Conservation (phyloP, 306 rosid genomes). For the Cucurbita moschata region DNA sequence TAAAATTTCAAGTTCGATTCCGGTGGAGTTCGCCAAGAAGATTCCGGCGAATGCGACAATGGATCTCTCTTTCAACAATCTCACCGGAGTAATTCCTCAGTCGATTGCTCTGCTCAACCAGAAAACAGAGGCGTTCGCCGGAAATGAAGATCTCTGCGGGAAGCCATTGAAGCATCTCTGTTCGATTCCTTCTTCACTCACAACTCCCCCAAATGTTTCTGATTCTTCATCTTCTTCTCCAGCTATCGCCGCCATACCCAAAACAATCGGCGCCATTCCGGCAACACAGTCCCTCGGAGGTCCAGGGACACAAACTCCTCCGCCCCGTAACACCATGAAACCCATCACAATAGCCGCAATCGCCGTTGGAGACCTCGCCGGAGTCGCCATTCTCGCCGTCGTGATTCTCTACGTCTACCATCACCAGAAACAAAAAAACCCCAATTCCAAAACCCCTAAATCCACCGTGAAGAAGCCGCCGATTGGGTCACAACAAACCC, state of each 20-base stretch:
- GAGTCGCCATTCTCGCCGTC: constrained; percentile 30
- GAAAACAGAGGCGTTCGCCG: constrained; percentile 36
- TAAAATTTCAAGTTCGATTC: constrained; percentile 61
- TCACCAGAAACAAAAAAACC: constrained; percentile 23
- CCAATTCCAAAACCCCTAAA: constrained; percentile 1
- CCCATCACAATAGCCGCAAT: constrained; percentile 67
- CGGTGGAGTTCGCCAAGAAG: constrained; percentile 26
- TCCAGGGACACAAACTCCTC: constrained; percentile 15
- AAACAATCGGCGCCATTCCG: constrained; percentile 35
- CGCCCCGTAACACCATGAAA: constrained; percentile 32
- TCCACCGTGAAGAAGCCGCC: constrained; percentile 11
- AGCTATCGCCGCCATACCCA: constrained; percentile 89
- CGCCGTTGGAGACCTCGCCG: constrained; percentile 60
- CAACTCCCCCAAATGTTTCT: constrained; percentile 39
- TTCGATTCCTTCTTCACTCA: constrained; percentile 52
- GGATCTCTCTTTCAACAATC: constrained; percentile 81
- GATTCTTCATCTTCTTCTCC: constrained; percentile 36
- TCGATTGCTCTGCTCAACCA: constrained; percentile 35
- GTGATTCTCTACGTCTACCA: constrained; percentile 52
- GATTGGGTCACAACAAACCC: constrained; percentile 11
- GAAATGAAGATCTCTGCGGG: constrained; percentile 74
- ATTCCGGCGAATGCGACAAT: constrained; percentile 41
- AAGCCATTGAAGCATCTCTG: constrained; percentile 66
- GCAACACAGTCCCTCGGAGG: constrained; percentile 17
- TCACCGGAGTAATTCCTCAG: constrained; percentile 58